Percentiles rank a stretch among this genome's conserved stretches.
Conservation (phyloP, 352 stramenopile species). For the Pilasporangium apinafurcum region DNA sequence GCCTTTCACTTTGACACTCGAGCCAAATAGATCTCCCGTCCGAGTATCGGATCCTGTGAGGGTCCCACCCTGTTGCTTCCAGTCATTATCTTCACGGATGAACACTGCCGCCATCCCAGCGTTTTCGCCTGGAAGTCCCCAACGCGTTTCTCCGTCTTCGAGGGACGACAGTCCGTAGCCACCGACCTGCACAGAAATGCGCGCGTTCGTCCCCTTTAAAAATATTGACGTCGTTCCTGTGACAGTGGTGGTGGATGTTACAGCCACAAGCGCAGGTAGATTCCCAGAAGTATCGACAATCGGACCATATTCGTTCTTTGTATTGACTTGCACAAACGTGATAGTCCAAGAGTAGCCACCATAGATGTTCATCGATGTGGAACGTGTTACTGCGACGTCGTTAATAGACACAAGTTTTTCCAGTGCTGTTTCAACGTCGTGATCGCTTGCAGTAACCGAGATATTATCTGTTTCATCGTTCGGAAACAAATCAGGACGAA, state of each 20-base stretch:
- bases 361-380: slow-evolving; percentile 59
- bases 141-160: slow-evolving; percentile 24
- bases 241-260: slow-evolving; percentile 20
- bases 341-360: slow-evolving; percentile 83
- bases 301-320: slow-evolving; percentile 63
- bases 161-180: slow-evolving; percentile 35
- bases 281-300: slow-evolving; percentile 64
- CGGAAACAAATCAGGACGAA: slow-evolving; percentile 69
- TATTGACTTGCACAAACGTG: slow-evolving; percentile 78
- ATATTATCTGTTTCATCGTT: slow-evolving; percentile 70
- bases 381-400: slow-evolving; percentile 51
- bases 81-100: slow-evolving; percentile 55
- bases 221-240: slow-evolving; percentile 14
- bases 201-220: slow-evolving; percentile 55
- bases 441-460: slow-evolving; percentile 42
- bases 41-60: slow-evolving; percentile 54
- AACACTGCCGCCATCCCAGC: slow-evolving; percentile 69
- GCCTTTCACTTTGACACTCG: slow-evolving; percentile 56
- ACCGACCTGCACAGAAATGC: slow-evolving; percentile 38
- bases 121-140: slow-evolving; percentile 43
- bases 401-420: slow-evolving; percentile 70
- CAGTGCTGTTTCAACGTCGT: slow-evolving; percentile 44
- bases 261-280: slow-evolving; percentile 47
- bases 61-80: slow-evolving; percentile 61
- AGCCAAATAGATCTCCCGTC: slow-evolving; percentile 61